Evolutionary conservation across 2,329 filamentous ascomycete genomes (phyloP), one percentile per base, ranked within the genome.

Genomic region (Ceratocystis lukuohia): DNA sequence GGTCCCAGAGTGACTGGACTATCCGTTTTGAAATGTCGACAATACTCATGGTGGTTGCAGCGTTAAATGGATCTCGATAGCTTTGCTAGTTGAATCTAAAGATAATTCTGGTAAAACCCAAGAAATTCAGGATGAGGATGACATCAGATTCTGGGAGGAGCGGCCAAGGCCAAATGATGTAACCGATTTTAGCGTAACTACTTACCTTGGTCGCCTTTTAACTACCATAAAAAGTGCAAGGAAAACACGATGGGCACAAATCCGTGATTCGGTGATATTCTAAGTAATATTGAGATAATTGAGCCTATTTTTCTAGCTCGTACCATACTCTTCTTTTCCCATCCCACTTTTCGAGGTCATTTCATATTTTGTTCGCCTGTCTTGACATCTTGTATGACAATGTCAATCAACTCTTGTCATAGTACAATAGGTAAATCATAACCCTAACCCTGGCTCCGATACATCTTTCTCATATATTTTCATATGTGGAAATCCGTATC

Each of bases 1-100:
- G 91, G 71, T 96, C 92, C 88, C 91, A 96, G 73, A 97, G 87
- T 77, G 89, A 91, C 76, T 93, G 89, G 68, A 96, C 87, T 71
- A 96, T 85, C 69, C 88, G 88, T 76, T 90, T 89, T 71, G 88
- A 84, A 68, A 95, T 79, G 72, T 96, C 89, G 66, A 88, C 84
- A 67, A 82, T 85, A 45, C 79, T 77, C 69, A 80, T 75, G 37
- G 44, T 65, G 56, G 15, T 7, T 65, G 44, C 22, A 22, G n/a
- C 41, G 45, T 22, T 33, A 50, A 37, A 50, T 63, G 10, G 15
- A 63, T 33, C 17, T 22, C 12, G 8, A 25, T 63, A 37, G 17
- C 33, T n/a, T 8, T 41, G 12, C 48, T 37, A 20, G n/a, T 48
- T 20, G 6, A 46, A 44, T 45, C 33, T 61, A 10, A 22, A 53